A percentile compares a stretch with the other conserved stretches of the same genome.
Conservation (phyloP, 108 stramenopile species). For the Fragilaria crotonensis region DNA sequence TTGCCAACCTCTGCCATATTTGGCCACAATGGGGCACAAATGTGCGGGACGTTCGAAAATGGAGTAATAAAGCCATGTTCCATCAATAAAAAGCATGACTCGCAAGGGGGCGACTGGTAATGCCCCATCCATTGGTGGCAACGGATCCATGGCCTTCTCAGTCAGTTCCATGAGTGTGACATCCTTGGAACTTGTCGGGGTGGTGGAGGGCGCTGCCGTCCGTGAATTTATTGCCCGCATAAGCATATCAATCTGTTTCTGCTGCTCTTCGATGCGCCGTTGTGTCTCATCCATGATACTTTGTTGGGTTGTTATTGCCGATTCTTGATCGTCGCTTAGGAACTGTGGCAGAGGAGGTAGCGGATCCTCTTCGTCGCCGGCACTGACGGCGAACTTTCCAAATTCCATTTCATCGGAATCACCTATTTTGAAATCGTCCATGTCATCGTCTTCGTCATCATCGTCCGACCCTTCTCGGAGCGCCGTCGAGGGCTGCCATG, state of each 20-base stretch:
- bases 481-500: too few species aligned
- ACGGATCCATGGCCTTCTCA: too few species aligned
- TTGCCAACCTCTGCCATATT: constrained; percentile 70
- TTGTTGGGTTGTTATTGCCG: not conserved
- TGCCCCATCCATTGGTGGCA: not conserved
- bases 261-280: constrained; percentile 43
- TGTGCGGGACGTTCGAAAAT: constrained; percentile 36
- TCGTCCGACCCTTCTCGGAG: not conserved
- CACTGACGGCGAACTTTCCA: not conserved
- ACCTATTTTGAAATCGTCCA: not conserved
- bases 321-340: not conserved
- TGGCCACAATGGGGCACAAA: constrained; percentile 39
- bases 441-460: not conserved
- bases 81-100: constrained; percentile 85
- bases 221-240: constrained; percentile 25
- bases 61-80: constrained; percentile 88
- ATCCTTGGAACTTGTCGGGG: too few species aligned
- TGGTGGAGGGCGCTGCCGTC: constrained; percentile 18
- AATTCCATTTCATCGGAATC: not conserved
- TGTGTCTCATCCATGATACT: constrained; percentile 16
- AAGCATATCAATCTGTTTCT: constrained; percentile 42
- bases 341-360: not conserved
- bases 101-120: constrained; percentile 67
- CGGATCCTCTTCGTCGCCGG: not conserved
- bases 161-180: too few species aligned